Conservation (phyloP, 371 early-diverging fungal species). For the Agmasoma carcini region DNA sequence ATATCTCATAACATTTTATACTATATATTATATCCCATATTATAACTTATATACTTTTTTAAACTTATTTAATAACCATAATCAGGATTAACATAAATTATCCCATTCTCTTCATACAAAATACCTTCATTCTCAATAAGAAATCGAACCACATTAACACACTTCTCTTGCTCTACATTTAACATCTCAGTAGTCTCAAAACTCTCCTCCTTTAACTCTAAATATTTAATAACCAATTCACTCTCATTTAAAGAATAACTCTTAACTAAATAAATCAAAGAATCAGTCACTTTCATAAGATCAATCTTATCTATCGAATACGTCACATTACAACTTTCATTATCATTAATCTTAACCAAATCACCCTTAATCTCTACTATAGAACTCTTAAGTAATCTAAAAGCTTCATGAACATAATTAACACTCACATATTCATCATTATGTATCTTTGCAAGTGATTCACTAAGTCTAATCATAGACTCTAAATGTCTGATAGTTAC, state of each 20-base stretch:
- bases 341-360: conserved; percentile 57
- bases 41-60: too few relatives aligned
- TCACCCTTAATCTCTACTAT: conserved; percentile 78
- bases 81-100: conserved; percentile 52
- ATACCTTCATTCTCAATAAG: conserved; percentile 54
- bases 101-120: conserved; percentile 45
- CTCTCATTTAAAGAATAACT: conserved; percentile 49
- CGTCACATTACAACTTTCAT: conserved; percentile 51
- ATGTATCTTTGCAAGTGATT: conserved; percentile 56
- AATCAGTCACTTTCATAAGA: conserved; percentile 37
- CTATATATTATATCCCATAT: too few relatives aligned
- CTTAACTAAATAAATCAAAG: conserved; percentile 45
- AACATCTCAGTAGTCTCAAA: conserved; percentile 61
- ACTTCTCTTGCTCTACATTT: conserved; percentile 57
- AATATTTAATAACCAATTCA: conserved; percentile 65
- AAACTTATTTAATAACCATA: conserved; percentile 42
- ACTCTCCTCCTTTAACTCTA: conserved; percentile 58
- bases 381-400: conserved; percentile 67
- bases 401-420: conserved; percentile 74
- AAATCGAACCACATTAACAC: conserved; percentile 61
- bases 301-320: conserved; percentile 39
- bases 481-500: conserved; percentile 55
- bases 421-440: conserved; percentile 24
- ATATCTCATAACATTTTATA: neutral
- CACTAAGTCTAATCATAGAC: conserved; percentile 54